Evolutionary conservation across 352 stramenopile species (phyloP).

Genomic region (Phytopythium montanum): DNA sequence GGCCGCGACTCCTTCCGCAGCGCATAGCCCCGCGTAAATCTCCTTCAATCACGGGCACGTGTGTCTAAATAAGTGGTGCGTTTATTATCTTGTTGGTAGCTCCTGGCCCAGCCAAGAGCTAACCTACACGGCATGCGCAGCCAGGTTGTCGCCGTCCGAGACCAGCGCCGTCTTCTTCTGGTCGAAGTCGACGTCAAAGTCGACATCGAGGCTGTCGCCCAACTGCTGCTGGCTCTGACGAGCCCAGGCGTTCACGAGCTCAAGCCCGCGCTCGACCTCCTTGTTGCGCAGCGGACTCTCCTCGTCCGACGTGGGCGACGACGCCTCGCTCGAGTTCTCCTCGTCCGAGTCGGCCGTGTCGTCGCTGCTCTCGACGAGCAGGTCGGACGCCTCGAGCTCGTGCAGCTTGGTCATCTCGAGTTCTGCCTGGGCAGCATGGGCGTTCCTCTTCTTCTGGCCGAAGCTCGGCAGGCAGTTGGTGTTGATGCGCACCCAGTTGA

Average conservation of each 20-base stretch:
- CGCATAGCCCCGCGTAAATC: not conserved
- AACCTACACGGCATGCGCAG: slow-evolving; percentile 28
- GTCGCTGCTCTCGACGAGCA: slow-evolving; percentile 59
- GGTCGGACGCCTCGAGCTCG: slow-evolving; percentile 38
- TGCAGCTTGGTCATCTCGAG: slow-evolving; percentile 11
- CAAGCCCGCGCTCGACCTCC: slow-evolving; percentile 54
- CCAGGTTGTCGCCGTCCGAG: slow-evolving; percentile 12
- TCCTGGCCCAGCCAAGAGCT: no score
- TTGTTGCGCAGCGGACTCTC: slow-evolving; percentile 7
- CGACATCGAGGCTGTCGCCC: not conserved
- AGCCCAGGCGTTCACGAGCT: slow-evolving; percentile 70
- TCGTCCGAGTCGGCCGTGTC: slow-evolving; percentile 61
- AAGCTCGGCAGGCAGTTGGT: slow-evolving; percentile 31
- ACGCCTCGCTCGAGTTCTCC: slow-evolving; percentile 24
- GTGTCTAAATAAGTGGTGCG: slow-evolving; percentile 7
- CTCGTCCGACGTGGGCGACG: slow-evolving; percentile 4
- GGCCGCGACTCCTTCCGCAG: not conserved
- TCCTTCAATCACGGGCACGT: not conserved
- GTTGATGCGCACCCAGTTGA: slow-evolving; percentile 76
- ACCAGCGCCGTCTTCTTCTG: slow-evolving; percentile 13
- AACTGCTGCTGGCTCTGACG: slow-evolving; percentile 27
- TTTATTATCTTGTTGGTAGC: slow-evolving; percentile 9
- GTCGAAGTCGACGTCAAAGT: not conserved
- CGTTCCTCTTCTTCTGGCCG: slow-evolving; percentile 27
- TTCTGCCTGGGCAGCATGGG: not conserved